Base-by-base conservation (phyloP, 2,329 filamentous ascomycete genomes). In the Lachnellula occidentalis region DNA sequence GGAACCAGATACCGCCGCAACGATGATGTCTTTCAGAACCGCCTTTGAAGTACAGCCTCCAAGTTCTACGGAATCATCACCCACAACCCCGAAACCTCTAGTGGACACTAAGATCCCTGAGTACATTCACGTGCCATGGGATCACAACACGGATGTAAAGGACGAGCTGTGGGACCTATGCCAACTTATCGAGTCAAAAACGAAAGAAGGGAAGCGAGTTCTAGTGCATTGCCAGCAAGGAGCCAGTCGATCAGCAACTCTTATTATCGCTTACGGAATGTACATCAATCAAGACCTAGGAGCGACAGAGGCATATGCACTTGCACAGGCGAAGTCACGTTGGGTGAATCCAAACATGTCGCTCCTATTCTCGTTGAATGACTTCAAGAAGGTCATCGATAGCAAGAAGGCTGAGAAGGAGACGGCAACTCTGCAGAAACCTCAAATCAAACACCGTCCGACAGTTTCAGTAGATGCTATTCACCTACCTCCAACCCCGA, bases 301-400 rank as follows among this genome's bases (percentile, higher is more conserved):
- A 62, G 88, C 92, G 51, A 91, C 92, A 66, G 88, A 92, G 68
- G 88, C 89, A 2, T 94, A 94, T 67, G 84, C 90, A 67, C 80
- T 85, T 2, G 88, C 90, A 2, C 90, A 95, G 71, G 79, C 82
- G 51, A 87, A 87, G 72, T 94, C 89, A 70, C 83, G 80, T 66
- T 95, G 90, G 89, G 92, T 95, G 63, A 91, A 89, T 55, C 89
- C 89, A 0, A 95, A 95, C 70, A 95, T 95, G 90, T 89, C 89
- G 62, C 77, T 95, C 61, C 91, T 95, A 78, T 94, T 94, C 77
- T 91, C 90, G 62, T 74, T 95, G 47, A 88, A 92, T 69, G 88
- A 92, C 66, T 92, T 92, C 67, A 83, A 86, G 62, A 86, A 86
- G 65, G 76, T 85, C 48, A 69, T 86, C 3, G 71, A 77, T 1